Evolutionary conservation across 116 monocot genomes (phyloP), one percentile per base, ranked within the genome.

Genomic region (Phalaenopsis hybrid): DNA sequence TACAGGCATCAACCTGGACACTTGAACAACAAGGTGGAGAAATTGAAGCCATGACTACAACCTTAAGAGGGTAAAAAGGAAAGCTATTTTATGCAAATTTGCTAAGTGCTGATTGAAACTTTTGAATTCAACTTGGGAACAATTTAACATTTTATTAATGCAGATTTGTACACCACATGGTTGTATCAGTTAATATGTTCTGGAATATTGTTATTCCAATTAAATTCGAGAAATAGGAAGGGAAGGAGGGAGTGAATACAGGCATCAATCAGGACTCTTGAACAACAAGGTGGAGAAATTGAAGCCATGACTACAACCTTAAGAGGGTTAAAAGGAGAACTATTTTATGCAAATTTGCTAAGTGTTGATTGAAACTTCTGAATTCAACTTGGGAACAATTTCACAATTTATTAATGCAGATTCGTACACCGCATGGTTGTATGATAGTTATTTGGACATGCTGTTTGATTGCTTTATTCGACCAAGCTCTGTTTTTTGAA

Each of bases 401-500:
- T 41, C 41, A 41, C 41, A 41, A 0, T 41, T 41, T 41, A 41
- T 41, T 41, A 41, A 41, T 41, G 2, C 70, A 70, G 23, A 25
- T 11, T 70, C 8, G 13, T 34, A 10, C 13, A 70, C 9, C n/a
- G 0, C 61, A 21, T 61, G 61, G 16, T 63, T 63, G 21, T 8
- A 63, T 63, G 18, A 70, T 23, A 10, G 69, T 13, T 28, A 8
- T 70, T 28, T 28, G 6, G 5, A 28, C 31, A 28, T 70, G 69
- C 33, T 70, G 69, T 28, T 70, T 6, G 13, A 28, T 25, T 70
- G 20, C 18, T 33, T 25, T 70, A 2, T 70, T 70, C 1, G 12
- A 61, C 61, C 61, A 61, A 18, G 61, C n/a, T 61, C 5, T 61
- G 61, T 61, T 61, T 61, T 59, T 61, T 61, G n/a, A 70, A 70